Evolutionary conservation across 169 alveolate species (phyloP), one percentile per base, ranked within the genome.

Genomic region (Cryptosporidium meleagridis): DNA sequence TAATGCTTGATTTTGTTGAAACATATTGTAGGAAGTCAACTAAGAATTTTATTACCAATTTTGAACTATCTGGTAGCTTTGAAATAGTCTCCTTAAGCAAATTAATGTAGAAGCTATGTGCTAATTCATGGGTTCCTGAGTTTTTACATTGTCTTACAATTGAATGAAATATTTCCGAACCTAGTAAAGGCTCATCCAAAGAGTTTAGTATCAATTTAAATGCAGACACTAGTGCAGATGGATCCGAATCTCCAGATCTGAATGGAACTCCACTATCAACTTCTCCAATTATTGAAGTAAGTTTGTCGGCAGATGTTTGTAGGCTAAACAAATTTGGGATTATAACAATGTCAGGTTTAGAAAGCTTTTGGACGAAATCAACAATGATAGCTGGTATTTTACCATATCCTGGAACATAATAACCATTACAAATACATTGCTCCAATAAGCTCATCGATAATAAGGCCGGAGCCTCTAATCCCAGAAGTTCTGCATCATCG

Each of bases 231-330:
- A 80, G 75, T 2, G 89, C 35, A 44, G 68, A 26, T 14, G 52
- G 45, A 41, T 80, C 89, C 37, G 89, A 80, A 65, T 80, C 89
- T 1, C 69, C 67, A 31, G 70, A 33, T 62, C 89, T 59, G 48
- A 80, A 80, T 23, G 89, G 89, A 21, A 62, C 89, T n/a, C 89
- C 89, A 35, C 89, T 80, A 41, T 80, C 41, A 26, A 80, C 59
- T 65, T 80, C 89, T 9, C 67, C 51, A 26, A 80, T 44, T 14
- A 80, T 59, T 39, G 89, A 58, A 3, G 31, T 44, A 9, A 80
- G 48, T 31, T 80, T 61, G 31, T 45, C 59, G 14, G 89, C 75
- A 44, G 72, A 48, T 41, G 89, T 45, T 59, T 80, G 89, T 16
- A 80, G 31, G 14, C 29, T 37, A 33, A 80, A 62, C 31, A 80